A percentile compares a stretch with the other conserved stretches of the same genome.
phyloP scores from a whole-genome alignment of 2,329 filamentous ascomycete species.

The Calonectria multiphialidica region DNA sequence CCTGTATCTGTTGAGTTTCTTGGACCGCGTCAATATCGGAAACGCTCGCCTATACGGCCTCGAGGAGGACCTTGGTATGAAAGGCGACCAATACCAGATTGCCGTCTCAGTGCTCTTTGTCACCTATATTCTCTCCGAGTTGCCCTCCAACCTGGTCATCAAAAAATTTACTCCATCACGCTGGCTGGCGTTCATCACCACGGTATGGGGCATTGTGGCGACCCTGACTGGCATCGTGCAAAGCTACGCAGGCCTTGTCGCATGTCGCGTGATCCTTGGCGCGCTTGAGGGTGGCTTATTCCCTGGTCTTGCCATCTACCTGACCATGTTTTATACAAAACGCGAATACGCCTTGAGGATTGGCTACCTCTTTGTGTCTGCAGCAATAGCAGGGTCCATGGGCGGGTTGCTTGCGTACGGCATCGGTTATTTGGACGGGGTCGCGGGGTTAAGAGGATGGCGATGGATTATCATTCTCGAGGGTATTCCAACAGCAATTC shows the following conservation, averaged over 20 bases:
- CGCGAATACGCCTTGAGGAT: conserved; percentile 41
- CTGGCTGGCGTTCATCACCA: conserved; percentile 40
- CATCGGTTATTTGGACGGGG: conserved; percentile 49
- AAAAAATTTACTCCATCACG: conserved; percentile 52
- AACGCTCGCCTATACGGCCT: conserved; percentile 75
- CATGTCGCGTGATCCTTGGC: conserved; percentile 58
- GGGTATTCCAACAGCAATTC: conserved; percentile 50
- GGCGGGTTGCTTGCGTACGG: conserved; percentile 46
- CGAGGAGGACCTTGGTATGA: conserved; percentile 70
- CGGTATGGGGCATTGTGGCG: conserved; percentile 58
- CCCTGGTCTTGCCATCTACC: conserved; percentile 50
- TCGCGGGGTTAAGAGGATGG: conserved; percentile 45
- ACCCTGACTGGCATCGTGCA: conserved; percentile 61
- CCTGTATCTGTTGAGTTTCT: conserved; percentile 62
- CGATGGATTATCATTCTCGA: conserved; percentile 73
- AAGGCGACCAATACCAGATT: conserved; percentile 68
- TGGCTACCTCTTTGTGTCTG: conserved; percentile 42
- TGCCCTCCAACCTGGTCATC: conserved; percentile 57
- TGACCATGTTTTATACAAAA: conserved; percentile 44
- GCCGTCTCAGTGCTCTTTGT: conserved; percentile 49
- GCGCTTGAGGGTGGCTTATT: conserved; percentile 60
- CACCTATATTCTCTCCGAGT: conserved; percentile 54
- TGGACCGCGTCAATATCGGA: conserved; percentile 55
- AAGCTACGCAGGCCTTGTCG: conserved; percentile 47
- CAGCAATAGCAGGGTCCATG: conserved; percentile 40